These are phyloP conservation scores for Cryphonectria radicalis DNA, from an alignment of 2,329 filamentous ascomycete species.

Conservation along the genomic window DNA sequence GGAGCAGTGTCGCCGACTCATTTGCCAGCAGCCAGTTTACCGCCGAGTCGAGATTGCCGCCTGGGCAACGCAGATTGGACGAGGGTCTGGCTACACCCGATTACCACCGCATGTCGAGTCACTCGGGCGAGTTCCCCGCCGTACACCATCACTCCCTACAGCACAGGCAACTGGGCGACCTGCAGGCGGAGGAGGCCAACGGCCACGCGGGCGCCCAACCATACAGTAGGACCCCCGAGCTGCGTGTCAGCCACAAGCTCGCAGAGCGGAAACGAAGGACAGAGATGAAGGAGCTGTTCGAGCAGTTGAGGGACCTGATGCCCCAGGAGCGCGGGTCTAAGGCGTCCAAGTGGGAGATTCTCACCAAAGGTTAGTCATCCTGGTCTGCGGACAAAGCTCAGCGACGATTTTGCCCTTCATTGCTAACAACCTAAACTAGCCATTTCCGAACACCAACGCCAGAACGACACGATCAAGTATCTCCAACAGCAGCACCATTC, in stretches of 20 bases:
- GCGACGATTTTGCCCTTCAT: background rate
- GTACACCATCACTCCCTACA: conserved; percentile 78
- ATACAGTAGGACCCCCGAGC: conserved; percentile 81
- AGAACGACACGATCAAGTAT: conserved; percentile 52
- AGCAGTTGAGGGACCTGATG: conserved; percentile 77
- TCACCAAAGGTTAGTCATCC: conserved; percentile 71
- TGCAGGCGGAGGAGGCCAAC: conserved; percentile 64
- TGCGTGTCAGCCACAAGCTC: conserved; percentile 83
- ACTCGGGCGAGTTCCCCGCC: conserved; percentile 59
- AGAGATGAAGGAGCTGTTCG: conserved; percentile 88
- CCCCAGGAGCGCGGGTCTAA: conserved; percentile 82
- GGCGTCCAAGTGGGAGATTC: conserved; percentile 87
- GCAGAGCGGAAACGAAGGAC: conserved; percentile 82
- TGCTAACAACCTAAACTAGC: conserved; percentile 45
- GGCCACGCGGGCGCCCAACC: conserved; percentile 65
- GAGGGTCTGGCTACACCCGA: conserved; percentile 56
- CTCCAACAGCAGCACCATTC: conserved; percentile 51
- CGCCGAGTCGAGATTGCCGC: conserved; percentile 71
- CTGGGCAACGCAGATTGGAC: conserved; percentile 73
- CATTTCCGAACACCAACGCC: conserved; percentile 64
- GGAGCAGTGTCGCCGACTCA: conserved; percentile 78
- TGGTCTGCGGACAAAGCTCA: background rate
- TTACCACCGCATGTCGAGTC: conserved; percentile 52
- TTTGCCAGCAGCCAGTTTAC: conserved; percentile 81
- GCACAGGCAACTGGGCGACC: conserved; percentile 70